These are phyloP conservation scores for Podaxis sp. DNA, from an alignment of 768 basidiomycete species.

Conservation along the genomic window DNA sequence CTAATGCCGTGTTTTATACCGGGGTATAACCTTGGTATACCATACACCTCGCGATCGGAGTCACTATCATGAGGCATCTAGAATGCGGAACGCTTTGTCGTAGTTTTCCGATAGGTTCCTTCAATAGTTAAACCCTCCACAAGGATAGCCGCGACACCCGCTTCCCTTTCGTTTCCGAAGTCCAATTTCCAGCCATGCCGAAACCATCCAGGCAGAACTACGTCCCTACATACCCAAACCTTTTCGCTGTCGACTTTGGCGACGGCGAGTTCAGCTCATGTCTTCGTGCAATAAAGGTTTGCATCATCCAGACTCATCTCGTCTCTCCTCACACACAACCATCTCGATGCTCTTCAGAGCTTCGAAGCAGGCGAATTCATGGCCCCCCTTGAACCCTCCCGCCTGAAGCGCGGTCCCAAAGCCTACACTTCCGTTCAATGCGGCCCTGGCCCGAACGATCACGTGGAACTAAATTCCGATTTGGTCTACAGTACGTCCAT, in stretches of 20 bases:
- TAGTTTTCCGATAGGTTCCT: too few species aligned
- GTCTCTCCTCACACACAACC: neutral
- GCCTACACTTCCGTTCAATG: slow-evolving; percentile 52
- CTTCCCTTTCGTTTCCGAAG: neutral
- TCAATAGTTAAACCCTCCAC: neutral
- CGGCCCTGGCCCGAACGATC: slow-evolving; percentile 38
- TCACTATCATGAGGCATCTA: neutral
- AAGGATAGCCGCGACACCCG: neutral
- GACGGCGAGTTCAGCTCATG: slow-evolving; percentile 33
- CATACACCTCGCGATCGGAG: neutral
- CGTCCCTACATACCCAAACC: slow-evolving; percentile 27
- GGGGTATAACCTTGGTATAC: neutral
- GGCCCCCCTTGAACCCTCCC: slow-evolving; percentile 22
- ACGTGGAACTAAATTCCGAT: slow-evolving; percentile 57
- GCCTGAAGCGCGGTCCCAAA: slow-evolving; percentile 27
- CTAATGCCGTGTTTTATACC: too few species aligned
- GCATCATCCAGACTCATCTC: neutral
- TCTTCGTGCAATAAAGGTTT: slow-evolving; percentile 31
- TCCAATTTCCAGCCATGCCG: slow-evolving; percentile 9
- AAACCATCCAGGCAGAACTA: slow-evolving; percentile 26
- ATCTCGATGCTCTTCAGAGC: slow-evolving; percentile 19
- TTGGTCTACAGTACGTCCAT: slow-evolving; percentile 45
- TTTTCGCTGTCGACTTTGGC: slow-evolving; percentile 31
- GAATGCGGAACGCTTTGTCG: too few species aligned
- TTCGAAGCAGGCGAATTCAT: slow-evolving; percentile 36